Evolutionary conservation across 352 stramenopile species (phyloP).

Genomic region (Phytophthora constricta): DNA sequence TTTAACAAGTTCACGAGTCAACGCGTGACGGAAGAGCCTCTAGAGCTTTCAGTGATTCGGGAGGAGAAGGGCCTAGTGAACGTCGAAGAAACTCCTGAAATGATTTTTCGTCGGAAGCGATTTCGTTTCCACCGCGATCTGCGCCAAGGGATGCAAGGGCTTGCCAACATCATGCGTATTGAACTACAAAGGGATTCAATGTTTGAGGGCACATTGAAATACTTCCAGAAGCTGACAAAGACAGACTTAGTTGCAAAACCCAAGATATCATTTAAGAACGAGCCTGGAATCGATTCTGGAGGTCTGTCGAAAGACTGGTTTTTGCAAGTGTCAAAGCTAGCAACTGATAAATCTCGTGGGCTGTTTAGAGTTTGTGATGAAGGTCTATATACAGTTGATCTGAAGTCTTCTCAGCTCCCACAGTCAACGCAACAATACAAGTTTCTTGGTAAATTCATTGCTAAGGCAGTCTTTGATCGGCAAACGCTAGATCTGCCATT

Average conservation of each 20-base stretch:
- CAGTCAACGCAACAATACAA: slow-evolving; percentile 56
- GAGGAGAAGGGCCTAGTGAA: slow-evolving; percentile 47
- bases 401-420: slow-evolving; percentile 33
- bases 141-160: slow-evolving; percentile 45
- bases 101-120: slow-evolving; percentile 85
- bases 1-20: slow-evolving; percentile 89
- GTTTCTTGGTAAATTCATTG: slow-evolving; percentile 82
- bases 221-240: slow-evolving; percentile 55
- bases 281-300: slow-evolving; percentile 88
- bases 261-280: slow-evolving; percentile 82
- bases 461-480: slow-evolving; percentile 87
- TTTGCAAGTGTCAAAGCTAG: slow-evolving; percentile 70
- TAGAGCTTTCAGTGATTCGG: slow-evolving; percentile 49
- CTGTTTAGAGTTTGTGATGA: slow-evolving; percentile 70
- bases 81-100: slow-evolving; percentile 74
- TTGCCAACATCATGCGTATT: slow-evolving; percentile 46
- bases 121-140: slow-evolving; percentile 87
- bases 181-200: slow-evolving; percentile 63
- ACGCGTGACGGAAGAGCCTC: slow-evolving; percentile 64
- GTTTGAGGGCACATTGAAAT: slow-evolving; percentile 70
- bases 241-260: slow-evolving; percentile 69
- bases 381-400: slow-evolving; percentile 58
- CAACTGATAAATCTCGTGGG: slow-evolving; percentile 35
- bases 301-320: slow-evolving; percentile 92
- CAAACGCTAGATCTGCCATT: slow-evolving; percentile 84